Conservation (phyloP, 768 basidiomycete genomes). For the Leccinum incarnatum region DNA sequence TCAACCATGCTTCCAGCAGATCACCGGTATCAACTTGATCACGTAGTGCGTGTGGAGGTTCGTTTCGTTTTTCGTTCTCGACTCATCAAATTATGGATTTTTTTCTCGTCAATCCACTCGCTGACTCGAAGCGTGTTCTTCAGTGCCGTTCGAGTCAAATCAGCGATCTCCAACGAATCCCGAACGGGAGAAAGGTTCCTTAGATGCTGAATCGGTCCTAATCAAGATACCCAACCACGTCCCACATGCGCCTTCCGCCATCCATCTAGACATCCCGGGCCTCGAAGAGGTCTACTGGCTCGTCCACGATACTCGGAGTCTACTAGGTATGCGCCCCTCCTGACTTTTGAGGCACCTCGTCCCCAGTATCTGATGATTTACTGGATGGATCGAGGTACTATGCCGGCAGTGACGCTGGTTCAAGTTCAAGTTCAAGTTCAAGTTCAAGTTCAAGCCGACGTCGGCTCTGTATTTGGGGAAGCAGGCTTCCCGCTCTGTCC, state of each 20-base stretch:
- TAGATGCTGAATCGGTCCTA: no score
- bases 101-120: no score
- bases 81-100: conserved; percentile 4
- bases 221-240: neutral
- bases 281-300: neutral
- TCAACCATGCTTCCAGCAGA: conserved; percentile 70
- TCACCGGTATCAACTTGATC: conserved; percentile 65
- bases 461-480: neutral
- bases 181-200: no score
- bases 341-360: neutral
- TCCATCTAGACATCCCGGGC: neutral
- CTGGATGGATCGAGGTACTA: neutral
- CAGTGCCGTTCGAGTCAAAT: no score
- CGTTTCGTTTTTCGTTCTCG: conserved; percentile 13
- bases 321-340: neutral
- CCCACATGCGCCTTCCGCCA: neutral
- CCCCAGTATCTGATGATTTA: neutral
- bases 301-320: neutral
- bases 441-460: neutral
- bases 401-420: neutral
- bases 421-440: no score
- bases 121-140: no score
- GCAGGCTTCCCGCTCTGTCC: neutral
- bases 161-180: no score
- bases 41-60: conserved; percentile 47